Percentiles rank a stretch among this genome's conserved stretches.
These are phyloP conservation scores for Collariella sp. DNA, from an alignment of 495 filamentous ascomycete genomes.

Conservation along the genomic window DNA sequence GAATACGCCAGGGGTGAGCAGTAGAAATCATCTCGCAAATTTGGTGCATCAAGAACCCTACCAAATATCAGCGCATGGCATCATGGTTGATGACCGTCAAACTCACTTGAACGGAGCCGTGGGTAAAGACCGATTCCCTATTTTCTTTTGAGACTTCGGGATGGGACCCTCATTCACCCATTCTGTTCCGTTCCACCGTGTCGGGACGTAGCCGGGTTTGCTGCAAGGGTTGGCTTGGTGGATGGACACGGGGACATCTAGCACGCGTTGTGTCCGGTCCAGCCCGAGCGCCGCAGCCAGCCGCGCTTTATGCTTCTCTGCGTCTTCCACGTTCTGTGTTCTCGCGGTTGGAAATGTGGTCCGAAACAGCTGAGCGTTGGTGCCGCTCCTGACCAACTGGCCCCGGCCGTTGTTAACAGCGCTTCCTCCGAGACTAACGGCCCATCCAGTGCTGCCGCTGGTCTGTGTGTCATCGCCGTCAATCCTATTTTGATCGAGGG, in stretches of 20 bases:
- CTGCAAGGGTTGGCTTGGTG: constrained; percentile 17
- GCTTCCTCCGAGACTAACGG: constrained; percentile 53
- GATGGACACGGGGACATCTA: constrained; percentile 32
- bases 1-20: constrained; percentile 88
- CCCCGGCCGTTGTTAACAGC: constrained; percentile 54
- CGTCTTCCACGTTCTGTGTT: constrained; percentile 46
- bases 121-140: constrained; percentile 43
- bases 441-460: constrained; percentile 71
- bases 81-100: neutral
- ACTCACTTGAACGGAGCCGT: constrained; percentile 69
- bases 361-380: constrained; percentile 64
- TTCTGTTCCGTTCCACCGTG: constrained; percentile 49
- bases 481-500: constrained; percentile 21
- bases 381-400: constrained; percentile 55
- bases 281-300: constrained; percentile 79
- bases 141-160: constrained; percentile 20
- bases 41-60: constrained; percentile 77
- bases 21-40: constrained; percentile 88
- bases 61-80: constrained; percentile 17
- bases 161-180: constrained; percentile 47
- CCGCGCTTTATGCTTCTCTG: constrained; percentile 62
- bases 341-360: constrained; percentile 51
- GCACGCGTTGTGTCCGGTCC: constrained; percentile 54
- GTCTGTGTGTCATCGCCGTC: constrained; percentile 32
- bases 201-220: constrained; percentile 11